A percentile compares a stretch with the other conserved stretches of the same genome.
These are phyloP conservation scores for Lentinula sp. DNA, from an alignment of 768 basidiomycete genomes.

Conservation along the genomic window DNA sequence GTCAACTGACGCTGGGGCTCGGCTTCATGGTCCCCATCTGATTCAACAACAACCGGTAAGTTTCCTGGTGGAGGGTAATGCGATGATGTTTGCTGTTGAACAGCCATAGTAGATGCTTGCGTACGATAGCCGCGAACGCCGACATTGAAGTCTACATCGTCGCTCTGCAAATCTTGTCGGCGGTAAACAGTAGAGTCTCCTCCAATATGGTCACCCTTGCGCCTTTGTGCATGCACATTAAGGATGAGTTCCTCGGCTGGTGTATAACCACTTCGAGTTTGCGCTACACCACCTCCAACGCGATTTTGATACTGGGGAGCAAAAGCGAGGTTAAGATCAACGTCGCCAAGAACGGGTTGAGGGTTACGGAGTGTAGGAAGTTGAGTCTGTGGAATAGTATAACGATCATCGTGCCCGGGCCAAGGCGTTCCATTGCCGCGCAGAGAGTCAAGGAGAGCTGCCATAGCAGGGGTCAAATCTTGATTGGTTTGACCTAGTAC, in stretches of 20 bases:
- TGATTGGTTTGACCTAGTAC: background rate
- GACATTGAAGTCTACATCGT: conserved; percentile 26
- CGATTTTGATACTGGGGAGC: conserved; percentile 6
- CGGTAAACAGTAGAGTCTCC: conserved; percentile 30
- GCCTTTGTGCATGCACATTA: conserved; percentile 34
- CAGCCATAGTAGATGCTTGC: conserved; percentile 26
- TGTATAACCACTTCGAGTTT: conserved; percentile 53
- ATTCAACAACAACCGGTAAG: conserved; percentile 1
- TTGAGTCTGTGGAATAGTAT: background rate
- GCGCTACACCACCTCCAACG: conserved; percentile 12
- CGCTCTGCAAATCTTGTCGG: conserved; percentile 13
- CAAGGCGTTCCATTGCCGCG: conserved; percentile 17
- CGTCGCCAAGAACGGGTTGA: conserved; percentile 7
- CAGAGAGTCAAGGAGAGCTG: conserved; percentile 28
- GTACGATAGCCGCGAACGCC: conserved; percentile 38
- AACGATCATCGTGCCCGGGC: conserved; percentile 10
- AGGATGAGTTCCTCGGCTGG: conserved; percentile 65
- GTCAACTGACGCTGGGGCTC: background rate
- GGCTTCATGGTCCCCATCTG: background rate
- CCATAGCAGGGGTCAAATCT: conserved; percentile 14
- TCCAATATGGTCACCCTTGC: conserved; percentile 18
- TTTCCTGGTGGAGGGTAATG: background rate
- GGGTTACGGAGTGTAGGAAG: background rate
- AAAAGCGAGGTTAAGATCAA: conserved; percentile 7
- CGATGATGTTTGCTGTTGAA: conserved; percentile 12